Evolutionary conservation across 441 rosid species (phyloP).

Genomic region (Aleurites moluccanus): DNA sequence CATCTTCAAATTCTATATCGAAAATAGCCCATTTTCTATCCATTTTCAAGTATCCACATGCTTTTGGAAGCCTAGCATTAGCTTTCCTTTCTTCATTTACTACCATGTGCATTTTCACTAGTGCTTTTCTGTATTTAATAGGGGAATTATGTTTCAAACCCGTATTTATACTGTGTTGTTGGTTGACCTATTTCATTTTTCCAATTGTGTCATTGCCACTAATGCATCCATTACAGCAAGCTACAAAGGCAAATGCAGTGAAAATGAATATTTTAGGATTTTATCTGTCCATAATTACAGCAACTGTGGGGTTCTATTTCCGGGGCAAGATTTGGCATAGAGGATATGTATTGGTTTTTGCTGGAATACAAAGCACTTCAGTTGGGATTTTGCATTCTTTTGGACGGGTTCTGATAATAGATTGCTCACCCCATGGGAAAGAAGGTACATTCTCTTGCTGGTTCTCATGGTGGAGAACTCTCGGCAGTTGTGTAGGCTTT

Average conservation of each 20-base stretch:
- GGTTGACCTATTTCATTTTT: constrained; percentile 50
- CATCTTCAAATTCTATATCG: constrained; percentile 5
- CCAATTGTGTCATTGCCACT: constrained; percentile 46
- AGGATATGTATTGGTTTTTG: constrained; percentile 37
- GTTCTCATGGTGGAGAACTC: constrained; percentile 43
- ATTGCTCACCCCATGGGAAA: constrained; percentile 50
- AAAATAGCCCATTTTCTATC: constrained; percentile 34
- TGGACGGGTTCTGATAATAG: constrained; percentile 45
- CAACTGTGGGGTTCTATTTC: constrained; percentile 48
- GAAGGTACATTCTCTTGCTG: constrained; percentile 54
- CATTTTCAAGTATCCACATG: constrained; percentile 45
- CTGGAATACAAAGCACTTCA: constrained; percentile 51
- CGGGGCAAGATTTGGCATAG: constrained; percentile 37
- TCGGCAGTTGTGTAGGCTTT: constrained; percentile 52
- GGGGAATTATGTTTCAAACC: constrained; percentile 54
- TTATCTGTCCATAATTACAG: constrained; percentile 40
- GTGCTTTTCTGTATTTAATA: constrained; percentile 37
- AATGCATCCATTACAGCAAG: constrained; percentile 43
- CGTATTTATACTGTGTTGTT: constrained; percentile 33
- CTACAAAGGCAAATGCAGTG: constrained; percentile 35
- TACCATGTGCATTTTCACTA: constrained; percentile 54
- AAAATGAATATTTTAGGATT: constrained; percentile 57
- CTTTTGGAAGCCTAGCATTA: constrained; percentile 37
- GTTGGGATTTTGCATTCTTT: constrained; percentile 47
- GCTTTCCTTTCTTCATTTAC: constrained; percentile 48